A percentile compares a stretch with the other conserved stretches of the same genome.
Conservation (phyloP, 176 grass and related monocot genomes). For the Sorghum bicolor region DNA sequence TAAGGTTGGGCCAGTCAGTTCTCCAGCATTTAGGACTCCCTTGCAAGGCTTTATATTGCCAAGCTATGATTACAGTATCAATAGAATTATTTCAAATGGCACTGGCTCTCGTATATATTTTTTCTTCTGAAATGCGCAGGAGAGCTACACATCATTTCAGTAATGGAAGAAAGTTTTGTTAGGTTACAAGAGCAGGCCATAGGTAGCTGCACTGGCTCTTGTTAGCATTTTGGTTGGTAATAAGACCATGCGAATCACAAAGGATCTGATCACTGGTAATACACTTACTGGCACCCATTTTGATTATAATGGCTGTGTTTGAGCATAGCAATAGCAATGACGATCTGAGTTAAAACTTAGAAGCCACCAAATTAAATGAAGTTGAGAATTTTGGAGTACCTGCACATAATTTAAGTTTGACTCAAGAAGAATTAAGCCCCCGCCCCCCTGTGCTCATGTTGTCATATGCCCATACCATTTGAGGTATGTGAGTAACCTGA, state of each 20-base stretch:
- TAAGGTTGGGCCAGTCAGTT: not conserved
- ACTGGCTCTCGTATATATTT: not conserved
- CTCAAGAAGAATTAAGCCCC: not conserved
- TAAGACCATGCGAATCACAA: not conserved
- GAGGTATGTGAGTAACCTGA: not conserved
- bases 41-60: not conserved
- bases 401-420: conserved; percentile 19
- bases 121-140: not conserved
- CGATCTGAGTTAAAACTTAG: not conserved
- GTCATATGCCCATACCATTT: conserved; percentile 19
- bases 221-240: not conserved
- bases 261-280: not conserved
- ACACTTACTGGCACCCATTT: not conserved
- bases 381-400: not conserved
- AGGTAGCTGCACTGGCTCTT: not conserved
- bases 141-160: not conserved
- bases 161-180: not conserved
- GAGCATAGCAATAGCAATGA: conserved; percentile 1
- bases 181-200: not conserved
- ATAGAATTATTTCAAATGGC: not conserved
- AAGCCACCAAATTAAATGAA: not conserved
- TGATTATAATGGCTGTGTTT: not conserved
- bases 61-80: not conserved
- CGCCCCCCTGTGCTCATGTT: not conserved
- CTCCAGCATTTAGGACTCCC: not conserved